A percentile compares a stretch with the other conserved stretches of the same genome.
phyloP scores from a whole-genome alignment of 2,329 filamentous ascomycete species.

The Penicillium brasilianum region DNA sequence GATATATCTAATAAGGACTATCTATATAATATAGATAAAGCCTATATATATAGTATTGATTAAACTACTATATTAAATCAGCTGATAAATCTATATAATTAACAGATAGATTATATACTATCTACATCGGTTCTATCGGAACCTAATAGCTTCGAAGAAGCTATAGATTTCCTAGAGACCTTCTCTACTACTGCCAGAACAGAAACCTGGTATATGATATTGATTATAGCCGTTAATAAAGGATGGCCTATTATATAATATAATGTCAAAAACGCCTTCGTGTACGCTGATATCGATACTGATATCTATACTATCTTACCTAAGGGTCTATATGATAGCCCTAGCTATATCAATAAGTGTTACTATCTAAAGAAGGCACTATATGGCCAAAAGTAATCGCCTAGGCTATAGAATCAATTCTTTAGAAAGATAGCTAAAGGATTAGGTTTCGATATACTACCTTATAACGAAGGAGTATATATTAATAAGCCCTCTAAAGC shows the following conservation, averaged over 20 bases:
- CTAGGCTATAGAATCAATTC: neutral
- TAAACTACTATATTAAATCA: neutral
- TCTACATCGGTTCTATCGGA: neutral
- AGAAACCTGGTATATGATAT: neutral
- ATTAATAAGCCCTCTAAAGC: neutral
- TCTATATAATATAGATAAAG: neutral
- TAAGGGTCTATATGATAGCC: neutral
- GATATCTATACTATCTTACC: neutral
- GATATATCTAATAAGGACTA: too few species aligned
- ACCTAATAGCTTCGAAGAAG: neutral
- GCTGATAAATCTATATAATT: neutral
- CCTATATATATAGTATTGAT: neutral
- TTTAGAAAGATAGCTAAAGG: neutral
- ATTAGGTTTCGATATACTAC: neutral
- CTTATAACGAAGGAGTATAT: neutral
- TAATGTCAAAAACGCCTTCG: neutral
- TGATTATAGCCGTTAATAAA: neutral
- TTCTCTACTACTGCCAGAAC: neutral
- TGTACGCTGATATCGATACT: neutral
- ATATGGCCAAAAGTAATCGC: neutral
- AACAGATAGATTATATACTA: neutral
- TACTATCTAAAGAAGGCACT: neutral
- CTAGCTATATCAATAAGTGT: neutral
- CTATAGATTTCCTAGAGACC: neutral
- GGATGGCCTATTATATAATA: neutral